Evolutionary conservation across 1,284 basidiomycete species (phyloP).

Genomic region (Bjerkandera adusta): DNA sequence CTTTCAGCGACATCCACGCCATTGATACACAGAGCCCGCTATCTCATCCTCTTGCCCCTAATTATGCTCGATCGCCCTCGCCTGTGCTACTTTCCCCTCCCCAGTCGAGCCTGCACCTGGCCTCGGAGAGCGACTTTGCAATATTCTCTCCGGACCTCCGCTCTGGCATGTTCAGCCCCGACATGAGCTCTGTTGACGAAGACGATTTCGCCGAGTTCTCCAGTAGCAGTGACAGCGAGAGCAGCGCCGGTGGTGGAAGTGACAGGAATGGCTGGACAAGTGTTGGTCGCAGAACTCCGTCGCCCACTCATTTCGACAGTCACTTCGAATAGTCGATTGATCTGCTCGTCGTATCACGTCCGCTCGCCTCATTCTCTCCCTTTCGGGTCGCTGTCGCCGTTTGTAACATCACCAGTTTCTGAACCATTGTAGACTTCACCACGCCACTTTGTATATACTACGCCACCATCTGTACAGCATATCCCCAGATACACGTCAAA

Average conservation of each 20-base stretch:
- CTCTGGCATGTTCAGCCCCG: slow-evolving; percentile 29
- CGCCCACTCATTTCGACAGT: not conserved
- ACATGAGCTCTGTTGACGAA: slow-evolving; percentile 18
- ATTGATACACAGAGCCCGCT: no score
- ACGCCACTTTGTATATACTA: no score
- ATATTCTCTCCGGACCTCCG: slow-evolving; percentile 24
- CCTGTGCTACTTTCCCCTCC: slow-evolving; percentile 7
- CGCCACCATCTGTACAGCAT: no score
- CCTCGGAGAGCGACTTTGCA: slow-evolving; percentile 22
- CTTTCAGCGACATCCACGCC: slow-evolving; percentile 10
- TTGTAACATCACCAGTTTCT: no score
- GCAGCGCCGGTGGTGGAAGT: slow-evolving; percentile 1
- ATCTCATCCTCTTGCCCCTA: slow-evolving; percentile 20
- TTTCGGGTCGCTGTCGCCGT: no score
- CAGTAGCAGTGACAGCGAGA: no score
- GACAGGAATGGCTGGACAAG: slow-evolving; percentile 1
- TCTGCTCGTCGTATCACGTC: no score
- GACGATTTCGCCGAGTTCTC: slow-evolving; percentile 11
- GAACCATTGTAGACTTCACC: no score
- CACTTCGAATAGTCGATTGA: no score
- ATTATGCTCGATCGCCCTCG: slow-evolving; percentile 16
- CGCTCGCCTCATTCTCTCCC: no score
- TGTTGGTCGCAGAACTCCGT: slow-evolving; percentile 1
- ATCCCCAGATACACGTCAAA: no score
- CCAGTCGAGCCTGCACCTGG: slow-evolving; percentile 16